Percentiles rank a stretch among this genome's conserved stretches.
Conservation (phyloP, 495 filamentous ascomycete species). For the Penicillium samsonianum region DNA sequence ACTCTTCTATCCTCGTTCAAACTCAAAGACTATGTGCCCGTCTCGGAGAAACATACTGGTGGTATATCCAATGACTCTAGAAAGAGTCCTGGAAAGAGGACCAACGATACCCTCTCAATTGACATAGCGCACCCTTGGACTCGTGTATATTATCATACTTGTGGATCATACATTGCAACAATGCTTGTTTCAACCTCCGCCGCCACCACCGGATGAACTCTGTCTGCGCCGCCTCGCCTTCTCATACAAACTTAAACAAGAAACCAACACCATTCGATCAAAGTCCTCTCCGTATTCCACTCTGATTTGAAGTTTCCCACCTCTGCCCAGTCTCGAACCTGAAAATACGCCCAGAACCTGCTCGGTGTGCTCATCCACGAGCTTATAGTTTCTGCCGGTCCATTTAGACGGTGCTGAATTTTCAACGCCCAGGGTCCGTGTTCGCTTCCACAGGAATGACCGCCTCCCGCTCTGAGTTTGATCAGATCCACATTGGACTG, state of each 20-base stretch:
- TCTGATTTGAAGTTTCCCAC: conserved; percentile 28
- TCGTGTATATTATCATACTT: background rate
- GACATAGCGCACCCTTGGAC: background rate
- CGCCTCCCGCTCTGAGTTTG: conserved; percentile 11
- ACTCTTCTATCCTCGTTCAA: background rate
- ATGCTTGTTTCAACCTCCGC: conserved; percentile 7
- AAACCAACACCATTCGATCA: conserved; percentile 29
- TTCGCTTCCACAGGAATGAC: conserved; percentile 29
- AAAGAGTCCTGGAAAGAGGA: background rate
- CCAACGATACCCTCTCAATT: background rate
- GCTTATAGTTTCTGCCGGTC: conserved; percentile 25
- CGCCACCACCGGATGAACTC: conserved; percentile 9
- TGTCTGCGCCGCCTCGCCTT: conserved; percentile 20
- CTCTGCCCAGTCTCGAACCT: conserved; percentile 13
- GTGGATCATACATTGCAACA: background rate
- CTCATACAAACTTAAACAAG: conserved; percentile 25
- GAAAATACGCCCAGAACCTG: conserved; percentile 27
- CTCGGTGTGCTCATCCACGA: conserved; percentile 21
- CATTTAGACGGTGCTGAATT: conserved; percentile 7
- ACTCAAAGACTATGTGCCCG: background rate
- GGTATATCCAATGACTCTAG: background rate
- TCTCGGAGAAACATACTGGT: background rate
- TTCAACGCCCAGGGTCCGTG: conserved; percentile 20
- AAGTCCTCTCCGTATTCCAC: conserved; percentile 26
- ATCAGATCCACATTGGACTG: background rate